phyloP scores from a whole-genome alignment of 768 basidiomycete species.

The Leccinellum albellum region DNA sequence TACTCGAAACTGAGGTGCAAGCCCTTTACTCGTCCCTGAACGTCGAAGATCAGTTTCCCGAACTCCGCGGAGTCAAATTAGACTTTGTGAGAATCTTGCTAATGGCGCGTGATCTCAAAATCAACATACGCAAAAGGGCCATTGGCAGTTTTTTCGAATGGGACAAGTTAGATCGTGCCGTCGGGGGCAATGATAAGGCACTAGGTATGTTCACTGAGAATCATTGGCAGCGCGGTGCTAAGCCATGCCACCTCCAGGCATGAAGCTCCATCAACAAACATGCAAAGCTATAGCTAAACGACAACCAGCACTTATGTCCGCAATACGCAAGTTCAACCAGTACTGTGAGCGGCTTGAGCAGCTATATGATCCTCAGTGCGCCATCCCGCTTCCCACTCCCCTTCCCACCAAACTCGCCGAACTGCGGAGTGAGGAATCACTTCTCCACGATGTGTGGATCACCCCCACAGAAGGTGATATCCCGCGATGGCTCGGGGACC shows the following conservation, averaged over 20 bases:
- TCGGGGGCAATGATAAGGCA: constrained; percentile 15
- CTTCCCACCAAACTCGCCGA: constrained; percentile 30
- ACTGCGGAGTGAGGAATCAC: constrained; percentile 8
- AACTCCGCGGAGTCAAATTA: constrained; percentile 1
- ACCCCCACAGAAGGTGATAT: not conserved
- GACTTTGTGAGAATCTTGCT: constrained; percentile 6
- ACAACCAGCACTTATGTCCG: no score
- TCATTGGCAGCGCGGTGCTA: no score
- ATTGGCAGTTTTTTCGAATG: constrained; percentile 27
- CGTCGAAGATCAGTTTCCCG: constrained; percentile 3
- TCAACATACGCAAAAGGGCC: constrained; percentile 22
- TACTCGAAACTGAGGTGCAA: constrained; percentile 3
- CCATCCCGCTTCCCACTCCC: constrained; percentile 31
- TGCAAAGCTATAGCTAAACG: no score
- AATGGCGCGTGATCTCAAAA: constrained; percentile 19
- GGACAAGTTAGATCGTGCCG: constrained; percentile 25
- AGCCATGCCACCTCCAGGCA: no score
- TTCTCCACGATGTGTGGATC: constrained; percentile 33
- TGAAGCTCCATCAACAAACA: no score
- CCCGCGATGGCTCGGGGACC: constrained; percentile 33
- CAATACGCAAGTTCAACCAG: no score
- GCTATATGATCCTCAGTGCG: no score
- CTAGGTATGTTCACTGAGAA: constrained; percentile 25
- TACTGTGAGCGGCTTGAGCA: no score
- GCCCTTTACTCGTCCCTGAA: constrained; percentile 8